A percentile compares a stretch with the other conserved stretches of the same genome.
These are phyloP conservation scores for Amanita inopinata DNA, from an alignment of 768 basidiomycete species.

Conservation along the genomic window DNA sequence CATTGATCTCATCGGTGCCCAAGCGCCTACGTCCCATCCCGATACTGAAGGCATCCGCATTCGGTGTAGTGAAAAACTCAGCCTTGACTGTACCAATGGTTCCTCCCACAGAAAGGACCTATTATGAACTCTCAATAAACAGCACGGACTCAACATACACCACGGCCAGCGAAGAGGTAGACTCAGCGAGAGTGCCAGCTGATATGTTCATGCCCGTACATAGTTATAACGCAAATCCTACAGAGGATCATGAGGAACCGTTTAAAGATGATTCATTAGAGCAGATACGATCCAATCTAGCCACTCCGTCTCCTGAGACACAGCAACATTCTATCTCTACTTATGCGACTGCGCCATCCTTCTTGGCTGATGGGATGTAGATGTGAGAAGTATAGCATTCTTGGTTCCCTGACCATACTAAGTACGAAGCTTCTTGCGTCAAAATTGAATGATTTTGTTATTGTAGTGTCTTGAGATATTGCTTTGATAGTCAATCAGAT, in stretches of 20 bases:
- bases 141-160: background rate
- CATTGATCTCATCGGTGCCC: too few species aligned
- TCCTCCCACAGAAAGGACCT: too few species aligned
- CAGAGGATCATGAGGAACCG: background rate
- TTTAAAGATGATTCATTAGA: too few species aligned
- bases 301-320: background rate
- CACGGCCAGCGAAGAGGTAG: slow-evolving; percentile 3
- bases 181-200: background rate
- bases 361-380: slow-evolving; percentile 4
- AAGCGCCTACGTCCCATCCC: background rate
- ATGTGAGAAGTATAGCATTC: too few species aligned
- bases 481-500: slow-evolving; percentile 25
- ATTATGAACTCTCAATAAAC: background rate
- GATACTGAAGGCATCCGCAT: too few species aligned
- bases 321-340: slow-evolving; percentile 7
- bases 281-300: background rate
- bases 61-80: too few species aligned
- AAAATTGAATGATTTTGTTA: background rate
- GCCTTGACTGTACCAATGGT: too few species aligned
- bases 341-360: slow-evolving; percentile 4
- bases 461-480: slow-evolving; percentile 52
- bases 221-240: too few species aligned
- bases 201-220: background rate
- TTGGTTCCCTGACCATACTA: too few species aligned
- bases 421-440: too few species aligned